Conservation (phyloP, 805 yeast species). For the Suhomyces emberorum region DNA sequence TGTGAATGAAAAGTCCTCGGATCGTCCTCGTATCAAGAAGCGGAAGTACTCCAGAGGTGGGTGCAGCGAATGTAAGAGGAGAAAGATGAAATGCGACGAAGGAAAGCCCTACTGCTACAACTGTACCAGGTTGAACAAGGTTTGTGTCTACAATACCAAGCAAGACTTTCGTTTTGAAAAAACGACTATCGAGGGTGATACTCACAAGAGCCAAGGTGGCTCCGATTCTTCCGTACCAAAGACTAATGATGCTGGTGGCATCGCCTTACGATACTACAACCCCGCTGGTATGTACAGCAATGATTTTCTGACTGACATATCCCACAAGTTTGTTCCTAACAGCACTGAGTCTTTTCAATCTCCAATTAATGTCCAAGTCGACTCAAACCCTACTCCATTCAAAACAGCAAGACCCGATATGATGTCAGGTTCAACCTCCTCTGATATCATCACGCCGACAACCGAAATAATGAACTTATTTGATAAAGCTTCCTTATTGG, state of each 20-base stretch:
- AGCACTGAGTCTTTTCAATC: neutral
- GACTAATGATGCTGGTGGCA: neutral
- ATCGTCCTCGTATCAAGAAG: slow-evolving; percentile 26
- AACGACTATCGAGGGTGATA: neutral
- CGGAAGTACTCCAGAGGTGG: slow-evolving; percentile 40
- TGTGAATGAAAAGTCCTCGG: no score
- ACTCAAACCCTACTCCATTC: neutral
- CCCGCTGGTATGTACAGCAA: neutral
- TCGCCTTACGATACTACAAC: neutral
- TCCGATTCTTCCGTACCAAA: neutral
- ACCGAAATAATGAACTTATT: slow-evolving; percentile 20
- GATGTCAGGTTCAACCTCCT: neutral
- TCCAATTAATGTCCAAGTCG: neutral
- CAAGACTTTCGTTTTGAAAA: slow-evolving; percentile 9
- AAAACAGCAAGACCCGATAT: no score
- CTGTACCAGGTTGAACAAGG: slow-evolving; percentile 33
- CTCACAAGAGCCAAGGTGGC: neutral
- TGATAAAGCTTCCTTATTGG: slow-evolving; percentile 33
- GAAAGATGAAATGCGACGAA: slow-evolving; percentile 45
- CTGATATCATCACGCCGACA: slow-evolving; percentile 1
- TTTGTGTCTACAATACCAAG: slow-evolving; percentile 24
- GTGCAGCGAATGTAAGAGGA: slow-evolving; percentile 42
- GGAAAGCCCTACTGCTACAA: slow-evolving; percentile 33
- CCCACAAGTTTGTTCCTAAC: neutral
- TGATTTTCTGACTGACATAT: no score